Base-by-base conservation (phyloP, 2,329 filamentous ascomycete genomes). In the Lomentospora prolificans region DNA sequence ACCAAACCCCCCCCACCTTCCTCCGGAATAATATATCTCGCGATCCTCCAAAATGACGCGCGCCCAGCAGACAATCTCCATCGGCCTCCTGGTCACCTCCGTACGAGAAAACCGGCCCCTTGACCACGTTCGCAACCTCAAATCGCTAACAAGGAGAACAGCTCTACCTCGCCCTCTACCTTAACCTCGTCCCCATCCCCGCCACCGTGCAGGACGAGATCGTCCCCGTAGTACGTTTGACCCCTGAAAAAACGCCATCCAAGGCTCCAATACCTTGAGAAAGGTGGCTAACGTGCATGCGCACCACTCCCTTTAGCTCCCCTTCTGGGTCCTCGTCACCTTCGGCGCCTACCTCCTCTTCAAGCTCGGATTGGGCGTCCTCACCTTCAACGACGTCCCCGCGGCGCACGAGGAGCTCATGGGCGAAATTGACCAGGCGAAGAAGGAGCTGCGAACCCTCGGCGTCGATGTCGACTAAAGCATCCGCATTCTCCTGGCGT, bases 381-480 rank as follows among this genome's bases (percentile, higher is more conserved):
- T 96, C 68, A 96, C 90, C 57, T 99, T 99, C 80, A 94, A 96
- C 77, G 91, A 97, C 72, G 90, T 95, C 51, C 91, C 92, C 55
- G 81, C 89, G 59, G 94, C 94, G 54, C 87, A 60, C 72, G 82
- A 85, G 68, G 91, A 96, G 73, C 76, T 99, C 64, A 90, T 94
- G 79, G 77, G 75, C 64, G 88, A 97, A 74, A 94, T 95, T 66
- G 80, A 89, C 60, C 63, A 84, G 70, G 89, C 89, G 60, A 86
- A 87, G 75, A 74, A 73, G 59, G 89, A 95, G 64, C 73, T 95
- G 69, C 81, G 81, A 66, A 76, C 76, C 58, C 81, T 86, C 69
- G 89, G 89, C 7, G 88, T 95, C 41, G 83, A 87, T 62, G 85
- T 92, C 58, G 87, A 95, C 76, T 85, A 76, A 74, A 22, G n/a